phyloP scores from a whole-genome alignment of 441 rosid genomes.

The Populus trichocarpa region DNA sequence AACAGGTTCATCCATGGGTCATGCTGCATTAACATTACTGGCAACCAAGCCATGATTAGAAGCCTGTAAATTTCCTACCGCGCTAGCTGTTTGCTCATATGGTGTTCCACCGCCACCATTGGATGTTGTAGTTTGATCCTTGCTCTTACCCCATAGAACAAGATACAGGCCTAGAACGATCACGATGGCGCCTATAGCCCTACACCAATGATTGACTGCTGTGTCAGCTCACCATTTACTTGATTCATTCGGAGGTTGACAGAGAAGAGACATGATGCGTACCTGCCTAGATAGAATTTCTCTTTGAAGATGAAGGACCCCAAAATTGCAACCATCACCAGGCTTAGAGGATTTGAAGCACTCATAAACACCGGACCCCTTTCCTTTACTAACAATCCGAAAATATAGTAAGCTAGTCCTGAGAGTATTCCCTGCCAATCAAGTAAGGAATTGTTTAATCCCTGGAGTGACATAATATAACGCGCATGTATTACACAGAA shows the following conservation, averaged over 20 bases:
- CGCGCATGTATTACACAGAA: background rate
- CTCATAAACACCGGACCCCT: conserved; percentile 90
- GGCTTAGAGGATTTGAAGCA: conserved; percentile 75
- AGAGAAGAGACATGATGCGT: background rate
- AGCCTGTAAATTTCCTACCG: background rate
- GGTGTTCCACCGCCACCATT: no score
- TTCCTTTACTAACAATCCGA: conserved; percentile 64
- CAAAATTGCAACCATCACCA: conserved; percentile 75
- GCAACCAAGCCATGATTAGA: conserved; percentile 20
- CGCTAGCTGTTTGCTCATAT: background rate
- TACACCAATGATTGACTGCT: background rate
- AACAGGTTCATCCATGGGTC: conserved; percentile 19
- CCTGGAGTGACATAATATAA: background rate
- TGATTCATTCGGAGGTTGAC: background rate
- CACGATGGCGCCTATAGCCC: background rate
- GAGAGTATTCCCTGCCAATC: conserved; percentile 71
- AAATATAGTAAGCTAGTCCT: conserved; percentile 64
- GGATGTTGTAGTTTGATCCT: conserved; percentile 38
- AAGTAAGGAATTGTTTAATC: background rate
- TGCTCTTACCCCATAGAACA: no score
- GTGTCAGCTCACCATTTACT: background rate
- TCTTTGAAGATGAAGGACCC: conserved; percentile 74
- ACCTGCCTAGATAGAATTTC: conserved; percentile 75
- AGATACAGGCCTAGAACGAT: no score
- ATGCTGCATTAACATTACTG: conserved; percentile 25